Conservation (phyloP, 129 eudicot genomes). For the Tagetes erecta region DNA sequence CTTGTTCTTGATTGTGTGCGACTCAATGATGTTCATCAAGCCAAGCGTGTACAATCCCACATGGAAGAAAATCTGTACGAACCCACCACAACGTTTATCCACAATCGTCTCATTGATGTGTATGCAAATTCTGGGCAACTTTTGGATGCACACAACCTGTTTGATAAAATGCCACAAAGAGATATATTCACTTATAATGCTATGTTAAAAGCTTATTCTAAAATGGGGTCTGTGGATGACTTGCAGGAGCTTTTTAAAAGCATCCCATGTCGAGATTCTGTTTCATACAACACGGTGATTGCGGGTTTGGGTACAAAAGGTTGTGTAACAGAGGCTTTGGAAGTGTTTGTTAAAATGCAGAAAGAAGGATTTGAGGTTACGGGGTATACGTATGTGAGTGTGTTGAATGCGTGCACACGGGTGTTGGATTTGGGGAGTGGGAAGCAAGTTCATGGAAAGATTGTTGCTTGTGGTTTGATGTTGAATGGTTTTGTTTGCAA, state of each 20-base stretch:
- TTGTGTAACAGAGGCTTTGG: conserved; percentile 39
- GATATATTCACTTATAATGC: conserved; percentile 45
- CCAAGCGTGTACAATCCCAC: conserved; percentile 52
- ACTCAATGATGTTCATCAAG: conserved; percentile 40
- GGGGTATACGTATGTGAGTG: conserved; percentile 42
- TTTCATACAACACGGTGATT: conserved; percentile 46
- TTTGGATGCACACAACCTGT: conserved; percentile 43
- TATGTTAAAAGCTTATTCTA: conserved; percentile 44
- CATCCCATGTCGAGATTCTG: conserved; percentile 42
- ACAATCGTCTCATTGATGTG: conserved; percentile 45
- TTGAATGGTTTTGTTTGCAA: conserved; percentile 41
- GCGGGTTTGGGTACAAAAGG: conserved; percentile 45
- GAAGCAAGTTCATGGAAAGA: conserved; percentile 47
- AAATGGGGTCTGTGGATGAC: conserved; percentile 32
- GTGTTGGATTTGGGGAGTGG: conserved; percentile 35
- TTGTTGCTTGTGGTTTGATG: conserved; percentile 36
- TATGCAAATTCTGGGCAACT: conserved; percentile 32
- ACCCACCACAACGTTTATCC: conserved; percentile 49
- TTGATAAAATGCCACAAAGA: conserved; percentile 41
- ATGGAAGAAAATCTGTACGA: conserved; percentile 46
- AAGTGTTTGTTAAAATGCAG: conserved; percentile 43
- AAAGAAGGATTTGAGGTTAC: conserved; percentile 36
- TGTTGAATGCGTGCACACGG: conserved; percentile 41
- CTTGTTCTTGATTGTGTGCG: conserved; percentile 50
- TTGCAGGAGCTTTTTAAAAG: conserved; percentile 30